Base-by-base conservation (phyloP, 257 asterid species). In the Solanum sejunctum region DNA sequence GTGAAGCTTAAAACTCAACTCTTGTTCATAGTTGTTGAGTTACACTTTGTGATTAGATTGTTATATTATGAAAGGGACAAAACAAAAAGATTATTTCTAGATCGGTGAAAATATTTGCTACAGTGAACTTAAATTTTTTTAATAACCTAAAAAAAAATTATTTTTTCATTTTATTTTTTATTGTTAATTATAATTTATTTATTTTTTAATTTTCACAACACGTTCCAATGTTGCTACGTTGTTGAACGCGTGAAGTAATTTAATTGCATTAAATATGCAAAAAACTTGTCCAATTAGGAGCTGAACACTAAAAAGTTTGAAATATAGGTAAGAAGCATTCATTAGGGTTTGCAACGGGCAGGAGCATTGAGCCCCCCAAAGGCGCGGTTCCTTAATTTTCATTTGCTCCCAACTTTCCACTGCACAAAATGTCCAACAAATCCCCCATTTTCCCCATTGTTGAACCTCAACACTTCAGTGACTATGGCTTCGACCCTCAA, bases 401-500 rank as follows among this genome's bases (percentile, higher is more conserved):
- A 28, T 55, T 15, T 41, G 3, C 75, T 16, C 9, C 51, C 12
- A 67, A 36, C 13, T 15, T 61, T 21, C 39, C 39, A 60, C 36
- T 60, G 7, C 5, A 55, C 67, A 55, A 21, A 79, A 91, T 93
- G 93, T 82, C 97, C 20, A 89, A 55, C 83, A 88, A 89, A 47
- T 61, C 91, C 58, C 96, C 97, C 81, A 70, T 94, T 81, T 93
- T 93, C 71, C 88, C 94, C 36, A 81, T 92, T 17, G 45, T 86
- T 2, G 84, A 91, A 87, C 93, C 95, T 73, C 98, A 87, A 21
- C 97, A 93, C 83, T 95, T 92, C 86, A 87, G 91, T 73, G 97
- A 95, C 89, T 93, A 95, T 77, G 97, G 96, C 81, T 93, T 93
- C 82, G 96, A 95, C 89, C 90, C 97, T 47, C 97, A 95, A 71